Base-by-base conservation (phyloP, 257 asterid genomes). In the Salvia miltiorrhiza region DNA sequence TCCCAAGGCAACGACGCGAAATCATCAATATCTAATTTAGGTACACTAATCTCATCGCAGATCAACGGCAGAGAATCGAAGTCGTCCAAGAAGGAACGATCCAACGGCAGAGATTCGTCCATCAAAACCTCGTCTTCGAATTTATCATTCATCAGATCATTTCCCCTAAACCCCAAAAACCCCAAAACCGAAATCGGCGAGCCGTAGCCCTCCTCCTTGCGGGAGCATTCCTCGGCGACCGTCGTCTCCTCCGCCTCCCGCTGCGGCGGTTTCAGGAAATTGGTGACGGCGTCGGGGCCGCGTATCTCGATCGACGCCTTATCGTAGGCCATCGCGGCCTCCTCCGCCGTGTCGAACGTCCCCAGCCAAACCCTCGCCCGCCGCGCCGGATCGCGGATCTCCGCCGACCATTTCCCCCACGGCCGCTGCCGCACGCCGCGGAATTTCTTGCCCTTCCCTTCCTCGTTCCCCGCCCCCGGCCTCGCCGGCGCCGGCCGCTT, bases 321-420 rank as follows among this genome's bases (percentile, higher is more conserved):
- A 61, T 92, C 95, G 62, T 92, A 92, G 1, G 55, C 90, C 69
- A 79, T 14, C 0, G 98, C 96, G 1, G 96, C 98, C 72, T 86
- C 96, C 78, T 86, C 95, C 1, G 98, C 96, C 2, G 96, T 86
- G 26, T 78, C 74, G 41, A 47, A 89, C 2, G 96, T 92, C 12
- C 98, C 96, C 10, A 92, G 76, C 98, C 98, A 92, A 8, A 76
- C 26, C 63, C 98, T 73, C 9, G 55, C 13, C 73, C 82, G 73
- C 76, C 30, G 71, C 12, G 24, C 39, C 14, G 98, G 90, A 39
- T 92, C 88, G 0, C 98, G 86, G 10, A 92, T 92, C 86, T 92
- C 98, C 4, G 97, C 96, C 9, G 96, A 79, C 92, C 90, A 92
- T 69, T 80, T 87, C 0, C 98, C 98, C 98, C 96, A 92, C 9